Base-by-base conservation (phyloP, 2,329 filamentous ascomycete genomes). In the Aspergillus niger region DNA sequence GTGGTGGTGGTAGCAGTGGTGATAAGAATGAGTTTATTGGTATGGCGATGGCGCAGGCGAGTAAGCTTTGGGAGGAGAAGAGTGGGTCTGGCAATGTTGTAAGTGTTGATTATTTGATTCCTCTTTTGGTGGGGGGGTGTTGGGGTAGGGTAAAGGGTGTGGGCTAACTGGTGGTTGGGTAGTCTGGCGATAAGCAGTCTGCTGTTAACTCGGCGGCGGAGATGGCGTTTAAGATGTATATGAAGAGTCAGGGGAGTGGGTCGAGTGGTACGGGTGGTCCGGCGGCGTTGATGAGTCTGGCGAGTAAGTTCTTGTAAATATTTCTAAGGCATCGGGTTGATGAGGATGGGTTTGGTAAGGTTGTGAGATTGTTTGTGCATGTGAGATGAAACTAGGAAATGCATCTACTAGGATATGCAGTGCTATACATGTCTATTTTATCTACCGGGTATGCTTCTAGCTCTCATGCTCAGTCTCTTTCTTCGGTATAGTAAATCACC, bases 181-280 rank as follows among this genome's bases (percentile, higher is more conserved):
- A 79, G 76, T 64, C 83, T 26, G 85, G 89, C 5, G 90, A 86
- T 77, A 97, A 97, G 85, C 87, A 97, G 77, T 88, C 87, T 51
- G 91, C 87, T 53, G 81, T 97, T 50, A 87, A 90, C 73, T 82
- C 88, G 75, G 93, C 93, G 3, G 92, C 88, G 1, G 89, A 96
- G 82, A 89, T 91, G 85, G 93, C 92, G 2, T 77, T 97, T 69
- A 92, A 96, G 85, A 90, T 97, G 86, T 97, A 93, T 77, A 80
- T 96, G 81, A 93, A 96, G 85, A 87, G 85, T 68, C 84, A 92
- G 74, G 84, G 83, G 20, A 76, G 82, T 64, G 79, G 81, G 38
- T 75, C 79, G n/a, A 70, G 77, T 22, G 76, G 77, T 1, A 76
- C 76, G n/a, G 79, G 79, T 44, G 79, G 79, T 50, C 71, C 80